These are phyloP conservation scores for Ichthyophthirius multifiliis DNA, from an alignment of 169 alveolate genomes.

Conservation along the genomic window DNA sequence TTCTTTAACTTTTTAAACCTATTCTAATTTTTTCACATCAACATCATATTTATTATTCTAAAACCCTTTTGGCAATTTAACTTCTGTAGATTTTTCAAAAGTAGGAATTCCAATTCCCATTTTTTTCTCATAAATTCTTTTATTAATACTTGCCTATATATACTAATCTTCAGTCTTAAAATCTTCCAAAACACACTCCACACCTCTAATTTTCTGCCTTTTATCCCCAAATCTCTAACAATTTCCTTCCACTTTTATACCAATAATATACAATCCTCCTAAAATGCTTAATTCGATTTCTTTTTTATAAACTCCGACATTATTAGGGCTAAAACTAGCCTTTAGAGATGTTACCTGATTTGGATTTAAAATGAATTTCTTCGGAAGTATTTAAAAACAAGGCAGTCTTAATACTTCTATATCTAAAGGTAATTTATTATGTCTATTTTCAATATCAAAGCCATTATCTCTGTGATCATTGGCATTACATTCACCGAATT, in stretches of 20 bases:
- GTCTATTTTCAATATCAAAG: slow-evolving; percentile 72
- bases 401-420: slow-evolving; percentile 77
- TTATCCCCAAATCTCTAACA: slow-evolving; percentile 42
- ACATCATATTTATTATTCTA: not conserved
- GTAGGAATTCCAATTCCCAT: not conserved
- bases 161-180: slow-evolving; percentile 34
- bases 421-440: slow-evolving; percentile 78
- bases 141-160: not conserved
- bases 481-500: slow-evolving; percentile 79
- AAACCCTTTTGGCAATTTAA: not conserved
- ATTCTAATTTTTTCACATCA: not conserved
- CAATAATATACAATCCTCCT: slow-evolving; percentile 60
- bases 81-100: not conserved
- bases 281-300: slow-evolving; percentile 51
- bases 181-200: slow-evolving; percentile 43
- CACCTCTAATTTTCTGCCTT: slow-evolving; percentile 47
- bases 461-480: slow-evolving; percentile 69
- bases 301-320: slow-evolving; percentile 64
- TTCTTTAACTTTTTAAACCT: not conserved
- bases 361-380: slow-evolving; percentile 74
- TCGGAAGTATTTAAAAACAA: slow-evolving; percentile 81
- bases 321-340: slow-evolving; percentile 77
- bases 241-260: slow-evolving; percentile 53
- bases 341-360: slow-evolving; percentile 58
- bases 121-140: slow-evolving; percentile 22